Evolutionary conservation across 495 filamentous ascomycete genomes (phyloP), one percentile per base, ranked within the genome.

Genomic region (Hyaloscypha hepaticicola): DNA sequence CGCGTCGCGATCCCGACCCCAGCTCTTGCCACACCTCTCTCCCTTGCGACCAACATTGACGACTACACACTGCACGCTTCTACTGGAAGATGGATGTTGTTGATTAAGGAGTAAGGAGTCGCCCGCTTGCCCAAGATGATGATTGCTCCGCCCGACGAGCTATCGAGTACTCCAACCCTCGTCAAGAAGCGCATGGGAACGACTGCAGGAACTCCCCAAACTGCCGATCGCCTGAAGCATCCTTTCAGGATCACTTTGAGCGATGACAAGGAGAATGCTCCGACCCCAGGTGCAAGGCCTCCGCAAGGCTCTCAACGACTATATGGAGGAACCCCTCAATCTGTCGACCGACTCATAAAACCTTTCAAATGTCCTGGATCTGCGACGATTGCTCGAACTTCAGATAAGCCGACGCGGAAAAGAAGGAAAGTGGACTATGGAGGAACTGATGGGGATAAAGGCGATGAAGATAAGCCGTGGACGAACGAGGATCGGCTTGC

Each of bases 341-440:
- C 81, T 0, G 62, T 86, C 58, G 90, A 96, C 60, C 85, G 87
- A 49, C 85, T 99, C 3, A 78, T 85, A 55, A 91, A 87, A 69
- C 95, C 95, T 3, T 99, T 99, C 78, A 95, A 89, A 84, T 97
- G 94, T 66, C 95, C 95, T 16, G 91, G 93, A 27, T 87, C 89
- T 9, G 90, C 91, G 7, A 88, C 83, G 0, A 79, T 85, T 0
- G 86, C 82, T 27, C 84, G 91, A 31, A 77, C 82, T n/a, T 90
- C 89, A 1, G 90, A 91, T 9, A 90, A 96, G 48, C 96, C 96
- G 2, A 79, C 87, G 16, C 83, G 95, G 41, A 99, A 99, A 75
- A 81, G 87, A 68, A 83, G 92, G 61, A 98, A 91, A 79, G 85
- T 99, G 55, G 91, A 91, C 70, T 99, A 99, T 77, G 84, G 85